Evolutionary conservation across 495 filamentous ascomycete genomes (phyloP).

Genomic region (Penicillium coprophilum): DNA sequence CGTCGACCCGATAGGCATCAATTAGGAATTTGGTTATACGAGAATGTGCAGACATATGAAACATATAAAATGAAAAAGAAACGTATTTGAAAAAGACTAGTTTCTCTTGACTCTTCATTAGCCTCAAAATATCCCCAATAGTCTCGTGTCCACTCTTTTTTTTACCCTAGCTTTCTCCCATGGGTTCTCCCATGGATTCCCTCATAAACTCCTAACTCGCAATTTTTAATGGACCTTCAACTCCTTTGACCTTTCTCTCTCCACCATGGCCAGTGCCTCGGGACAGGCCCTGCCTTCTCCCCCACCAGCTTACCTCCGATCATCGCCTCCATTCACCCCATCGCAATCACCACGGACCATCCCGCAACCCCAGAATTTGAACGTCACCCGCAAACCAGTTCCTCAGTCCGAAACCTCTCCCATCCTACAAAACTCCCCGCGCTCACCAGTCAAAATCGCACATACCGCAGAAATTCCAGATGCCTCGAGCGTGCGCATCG

Average conservation of each 20-base stretch:
- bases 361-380: constrained; percentile 24
- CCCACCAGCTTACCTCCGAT: constrained; percentile 44
- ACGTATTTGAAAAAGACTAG: not conserved
- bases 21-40: constrained; percentile 1
- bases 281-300: constrained; percentile 38
- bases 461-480: constrained; percentile 31
- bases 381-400: constrained; percentile 30
- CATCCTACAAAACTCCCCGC: constrained; percentile 36
- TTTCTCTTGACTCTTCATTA: constrained; percentile 5
- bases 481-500: constrained; percentile 35
- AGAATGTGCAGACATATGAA: not conserved
- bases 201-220: not conserved
- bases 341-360: constrained; percentile 27
- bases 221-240: not conserved
- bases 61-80: not conserved
- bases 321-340: constrained; percentile 36
- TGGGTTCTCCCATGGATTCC: not conserved
- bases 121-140: not conserved
- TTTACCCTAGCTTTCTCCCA: constrained; percentile 6
- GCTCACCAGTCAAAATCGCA: constrained; percentile 45
- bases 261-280: constrained; percentile 35
- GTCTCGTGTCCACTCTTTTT: constrained; percentile 9
- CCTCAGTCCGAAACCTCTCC: constrained; percentile 20
- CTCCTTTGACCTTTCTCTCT: not conserved
- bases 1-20: constrained; percentile 1